Conservation (phyloP, 768 basidiomycete genomes). For the Amanita phalloides region DNA sequence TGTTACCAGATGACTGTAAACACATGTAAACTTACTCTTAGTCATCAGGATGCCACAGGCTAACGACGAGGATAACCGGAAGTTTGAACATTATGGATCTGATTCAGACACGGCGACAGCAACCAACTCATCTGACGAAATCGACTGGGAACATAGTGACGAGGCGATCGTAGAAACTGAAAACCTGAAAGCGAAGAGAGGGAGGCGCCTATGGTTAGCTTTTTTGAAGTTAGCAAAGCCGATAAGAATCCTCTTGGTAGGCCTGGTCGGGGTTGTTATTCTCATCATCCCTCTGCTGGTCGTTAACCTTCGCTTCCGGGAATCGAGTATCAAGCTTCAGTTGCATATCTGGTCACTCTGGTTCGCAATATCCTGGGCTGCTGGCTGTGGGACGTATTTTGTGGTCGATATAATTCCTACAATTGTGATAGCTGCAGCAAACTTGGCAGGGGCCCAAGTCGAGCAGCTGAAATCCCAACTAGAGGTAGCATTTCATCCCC, state of each 20-base stretch:
- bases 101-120: slow-evolving; percentile 21
- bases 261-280: slow-evolving; percentile 47
- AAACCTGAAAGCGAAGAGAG: slow-evolving; percentile 42
- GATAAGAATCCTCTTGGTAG: slow-evolving; percentile 48
- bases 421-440: slow-evolving; percentile 39
- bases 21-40: too few species aligned
- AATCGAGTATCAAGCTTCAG: slow-evolving; percentile 36
- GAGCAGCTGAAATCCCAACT: slow-evolving; percentile 59
- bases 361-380: slow-evolving; percentile 58
- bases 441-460: slow-evolving; percentile 47
- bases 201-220: slow-evolving; percentile 47
- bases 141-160: slow-evolving; percentile 66
- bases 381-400: slow-evolving; percentile 48
- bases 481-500: slow-evolving; percentile 31
- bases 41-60: neutral
- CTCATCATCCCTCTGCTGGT: slow-evolving; percentile 64
- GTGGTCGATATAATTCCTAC: slow-evolving; percentile 55
- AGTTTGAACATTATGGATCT: neutral
- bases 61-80: neutral
- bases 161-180: slow-evolving; percentile 20
- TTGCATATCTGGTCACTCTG: slow-evolving; percentile 59
- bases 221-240: slow-evolving; percentile 59
- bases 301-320: slow-evolving; percentile 49
- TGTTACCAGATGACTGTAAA: too few species aligned
- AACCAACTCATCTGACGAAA: slow-evolving; percentile 58